Percentiles rank a stretch among this genome's conserved stretches.
Conservation (phyloP, 1,139 yeast species). For the Pichiaceae sp. region DNA sequence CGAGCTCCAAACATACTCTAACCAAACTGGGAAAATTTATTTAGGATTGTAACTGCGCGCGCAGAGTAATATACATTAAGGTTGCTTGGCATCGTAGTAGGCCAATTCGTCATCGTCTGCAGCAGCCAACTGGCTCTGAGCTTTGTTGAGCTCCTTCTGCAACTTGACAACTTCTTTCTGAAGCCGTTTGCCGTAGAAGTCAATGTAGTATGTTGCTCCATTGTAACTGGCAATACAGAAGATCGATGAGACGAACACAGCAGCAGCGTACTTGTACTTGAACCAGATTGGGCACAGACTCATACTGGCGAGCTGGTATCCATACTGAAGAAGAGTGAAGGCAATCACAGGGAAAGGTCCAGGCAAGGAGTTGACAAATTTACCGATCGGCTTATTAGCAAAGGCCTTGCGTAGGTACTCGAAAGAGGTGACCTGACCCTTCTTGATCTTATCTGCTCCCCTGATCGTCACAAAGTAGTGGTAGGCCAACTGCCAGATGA, state of each 20-base stretch:
- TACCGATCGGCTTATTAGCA: slow-evolving; percentile 59
- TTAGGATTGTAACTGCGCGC: neutral
- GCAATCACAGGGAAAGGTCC: slow-evolving; percentile 79
- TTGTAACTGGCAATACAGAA: slow-evolving; percentile 78
- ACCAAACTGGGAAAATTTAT: neutral
- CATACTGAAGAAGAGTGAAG: slow-evolving; percentile 79
- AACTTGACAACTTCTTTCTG: slow-evolving; percentile 73
- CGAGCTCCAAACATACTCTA: neutral
- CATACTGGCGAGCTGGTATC: slow-evolving; percentile 87
- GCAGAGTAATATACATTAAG: neutral
- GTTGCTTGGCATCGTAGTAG: neutral
- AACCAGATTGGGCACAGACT: slow-evolving; percentile 83
- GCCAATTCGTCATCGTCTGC: slow-evolving; percentile 2
- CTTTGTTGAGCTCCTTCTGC: slow-evolving; percentile 55
- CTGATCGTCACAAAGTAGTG: slow-evolving; percentile 87
- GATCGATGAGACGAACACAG: slow-evolving; percentile 58
- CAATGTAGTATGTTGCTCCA: slow-evolving; percentile 92
- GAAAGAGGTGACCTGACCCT: slow-evolving; percentile 84
- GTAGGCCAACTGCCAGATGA: slow-evolving; percentile 86
- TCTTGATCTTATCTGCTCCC: slow-evolving; percentile 69
- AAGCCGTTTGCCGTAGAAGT: slow-evolving; percentile 79
- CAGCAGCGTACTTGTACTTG: slow-evolving; percentile 57
- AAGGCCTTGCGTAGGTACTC: slow-evolving; percentile 72
- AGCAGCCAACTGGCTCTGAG: slow-evolving; percentile 28
- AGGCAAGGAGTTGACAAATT: slow-evolving; percentile 72